These are phyloP conservation scores for Trypanosoma scelopori DNA, from an alignment of 208 protist species.

Conservation along the genomic window DNA sequence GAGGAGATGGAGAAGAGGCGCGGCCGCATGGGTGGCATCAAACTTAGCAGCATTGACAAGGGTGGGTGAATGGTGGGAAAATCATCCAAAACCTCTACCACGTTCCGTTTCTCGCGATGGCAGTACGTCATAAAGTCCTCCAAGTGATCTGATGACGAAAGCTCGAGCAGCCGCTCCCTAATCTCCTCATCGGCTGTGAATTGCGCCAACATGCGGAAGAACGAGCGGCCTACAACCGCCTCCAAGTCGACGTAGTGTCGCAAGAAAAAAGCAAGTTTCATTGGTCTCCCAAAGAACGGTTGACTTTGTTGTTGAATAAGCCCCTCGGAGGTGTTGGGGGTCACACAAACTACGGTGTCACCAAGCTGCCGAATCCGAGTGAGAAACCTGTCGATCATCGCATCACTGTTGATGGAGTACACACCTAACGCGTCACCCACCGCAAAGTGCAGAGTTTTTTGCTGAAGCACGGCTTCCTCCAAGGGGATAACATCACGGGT, in stretches of 20 bases:
- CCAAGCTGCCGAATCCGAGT: constrained; percentile 32
- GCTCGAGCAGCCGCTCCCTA: constrained; percentile 69
- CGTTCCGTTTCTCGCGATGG: constrained; percentile 86
- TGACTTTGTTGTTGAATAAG: constrained; percentile 39
- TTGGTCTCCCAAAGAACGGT: constrained; percentile 53
- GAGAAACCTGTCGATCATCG: constrained; percentile 62
- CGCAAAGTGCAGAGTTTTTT: constrained; percentile 38
- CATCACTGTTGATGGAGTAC: constrained; percentile 58
- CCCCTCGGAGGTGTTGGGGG: constrained; percentile 43
- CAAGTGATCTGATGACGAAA: constrained; percentile 49
- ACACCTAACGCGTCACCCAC: constrained; percentile 81
- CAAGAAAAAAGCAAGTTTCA: constrained; percentile 55
- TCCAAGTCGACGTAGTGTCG: constrained; percentile 80
- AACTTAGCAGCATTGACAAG: constrained; percentile 62
- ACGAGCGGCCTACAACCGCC: constrained; percentile 65
- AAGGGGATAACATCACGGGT: constrained; percentile 11
- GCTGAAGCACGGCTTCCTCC: constrained; percentile 15
- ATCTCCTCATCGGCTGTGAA: constrained; percentile 35
- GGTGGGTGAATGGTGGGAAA: constrained; percentile 53
- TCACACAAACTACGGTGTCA: constrained; percentile 47
- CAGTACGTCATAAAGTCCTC: constrained; percentile 80
- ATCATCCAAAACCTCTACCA: constrained; percentile 85
- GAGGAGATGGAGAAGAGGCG: constrained; percentile 83
- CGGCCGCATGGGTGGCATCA: constrained; percentile 61
- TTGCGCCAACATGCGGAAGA: constrained; percentile 77